Base-by-base conservation (phyloP, 2,329 filamentous ascomycete genomes). In the Claviceps humidiphila region DNA sequence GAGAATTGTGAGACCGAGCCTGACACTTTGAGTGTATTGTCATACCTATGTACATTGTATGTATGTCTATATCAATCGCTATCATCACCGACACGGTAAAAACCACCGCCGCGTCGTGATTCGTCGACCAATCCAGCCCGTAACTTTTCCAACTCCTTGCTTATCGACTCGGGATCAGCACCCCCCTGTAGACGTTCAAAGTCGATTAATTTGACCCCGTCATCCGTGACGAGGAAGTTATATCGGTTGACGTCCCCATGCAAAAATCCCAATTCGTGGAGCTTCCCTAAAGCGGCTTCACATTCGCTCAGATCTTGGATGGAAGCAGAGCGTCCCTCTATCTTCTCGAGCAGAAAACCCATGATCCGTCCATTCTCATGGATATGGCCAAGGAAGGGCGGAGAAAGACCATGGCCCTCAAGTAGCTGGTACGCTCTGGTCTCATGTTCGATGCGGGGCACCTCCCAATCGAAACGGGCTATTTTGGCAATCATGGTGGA, bases 161-260 rank as follows among this genome's bases (percentile, higher is more conserved):
- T 14, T n/a, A 40, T 40, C 11, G 38, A 40, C 38, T 40, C 38
- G 14, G 38, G 38, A n/a, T 14, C 11, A n/a, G 38, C 38, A 40
- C 7, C 11, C 41, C 24, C 3, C 41, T 8, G 41, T 5, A 11
- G 8, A 51, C 52, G 50, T 55, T 66, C 63, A 59, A 67, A 68
- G 56, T 68, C 65, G 40, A 68, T 34, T 22, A 66, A 58, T 49
- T 57, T 63, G 24, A 60, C 59, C 51, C 56, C 56, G 43, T 57
- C 59, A 47, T 60, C 56, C 46, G 44, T 55, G 53, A 67, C 57
- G 47, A 71, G 53, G 55, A 69, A 70, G 56, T 68, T 71, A 51
- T 69, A 61, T 51, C 62, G 60, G 55, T 71, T 70, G 38, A 64
- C 59, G 56, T 70, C 68, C 14, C 66, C 64, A 58, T 70, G 65